Conservation (phyloP, 441 rosid genomes). For the Kokia cookei region DNA sequence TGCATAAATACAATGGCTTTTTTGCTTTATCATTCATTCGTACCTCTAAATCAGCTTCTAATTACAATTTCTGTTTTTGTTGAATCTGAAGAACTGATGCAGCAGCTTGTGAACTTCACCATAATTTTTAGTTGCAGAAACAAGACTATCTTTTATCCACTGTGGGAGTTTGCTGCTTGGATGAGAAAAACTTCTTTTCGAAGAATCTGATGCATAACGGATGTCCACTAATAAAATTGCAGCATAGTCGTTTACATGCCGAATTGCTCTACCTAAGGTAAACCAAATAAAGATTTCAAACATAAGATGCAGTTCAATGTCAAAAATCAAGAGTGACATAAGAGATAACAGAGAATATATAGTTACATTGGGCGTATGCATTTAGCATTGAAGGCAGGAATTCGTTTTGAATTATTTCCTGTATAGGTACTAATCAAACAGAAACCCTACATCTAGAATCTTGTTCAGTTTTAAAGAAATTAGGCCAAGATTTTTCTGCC, state of each 20-base stretch:
- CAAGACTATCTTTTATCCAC: conserved; percentile 74
- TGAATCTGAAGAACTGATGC: conserved; percentile 73
- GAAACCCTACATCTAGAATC: background rate
- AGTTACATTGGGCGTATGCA: background rate
- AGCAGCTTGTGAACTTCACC: conserved; percentile 80
- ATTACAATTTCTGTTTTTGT: conserved; percentile 31
- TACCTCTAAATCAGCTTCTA: background rate
- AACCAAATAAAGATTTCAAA: background rate
- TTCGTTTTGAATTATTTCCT: background rate
- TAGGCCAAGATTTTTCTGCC: background rate
- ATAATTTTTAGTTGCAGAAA: conserved; percentile 57
- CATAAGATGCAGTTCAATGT: background rate
- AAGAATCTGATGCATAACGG: conserved; percentile 61
- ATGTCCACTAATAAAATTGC: conserved; percentile 88
- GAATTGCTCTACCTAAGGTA: conserved; percentile 73
- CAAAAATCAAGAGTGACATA: background rate
- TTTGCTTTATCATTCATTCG: background rate
- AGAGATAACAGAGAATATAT: background rate
- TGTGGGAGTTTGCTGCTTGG: conserved; percentile 76
- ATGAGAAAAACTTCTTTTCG: conserved; percentile 40
- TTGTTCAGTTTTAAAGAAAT: background rate
- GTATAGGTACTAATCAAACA: background rate
- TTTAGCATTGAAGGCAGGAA: background rate
- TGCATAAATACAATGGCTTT: background rate
- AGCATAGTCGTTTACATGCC: conserved; percentile 81